Evolutionary conservation across 495 filamentous ascomycete species (phyloP).

Genomic region (Podospora pseudoanserina): DNA sequence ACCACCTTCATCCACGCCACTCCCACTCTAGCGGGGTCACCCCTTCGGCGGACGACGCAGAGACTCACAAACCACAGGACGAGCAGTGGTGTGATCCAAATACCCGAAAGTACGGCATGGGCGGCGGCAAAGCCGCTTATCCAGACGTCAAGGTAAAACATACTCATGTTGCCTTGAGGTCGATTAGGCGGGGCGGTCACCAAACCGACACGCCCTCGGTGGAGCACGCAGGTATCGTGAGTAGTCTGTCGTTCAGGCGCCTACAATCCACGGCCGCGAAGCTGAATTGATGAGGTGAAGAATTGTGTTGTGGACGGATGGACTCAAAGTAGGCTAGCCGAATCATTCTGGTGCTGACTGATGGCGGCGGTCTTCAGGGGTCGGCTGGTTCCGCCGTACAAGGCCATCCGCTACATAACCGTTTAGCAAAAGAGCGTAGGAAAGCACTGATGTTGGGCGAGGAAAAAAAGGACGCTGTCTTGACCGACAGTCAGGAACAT

Average conservation of each 20-base stretch:
- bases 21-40: conserved; percentile 24
- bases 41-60: conserved; percentile 17
- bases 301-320: background rate
- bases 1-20: conserved; percentile 26
- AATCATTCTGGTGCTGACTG: background rate
- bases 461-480: background rate
- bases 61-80: conserved; percentile 26
- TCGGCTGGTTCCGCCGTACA: background rate
- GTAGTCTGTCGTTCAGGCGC: background rate
- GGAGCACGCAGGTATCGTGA: background rate
- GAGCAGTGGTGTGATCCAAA: conserved; percentile 18
- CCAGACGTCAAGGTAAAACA: background rate
- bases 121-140: background rate
- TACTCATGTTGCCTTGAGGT: background rate
- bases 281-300: background rate
- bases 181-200: no score
- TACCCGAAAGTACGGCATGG: conserved; percentile 8
- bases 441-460: background rate
- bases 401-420: background rate
- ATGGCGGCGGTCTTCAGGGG: background rate
- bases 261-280: background rate
- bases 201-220: background rate
- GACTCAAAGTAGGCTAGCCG: background rate
- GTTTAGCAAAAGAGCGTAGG: background rate
- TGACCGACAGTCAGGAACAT: background rate